Evolutionary conservation across 768 basidiomycete genomes (phyloP), one percentile per base, ranked within the genome.

Genomic region (Pisolithus marmoratus): DNA sequence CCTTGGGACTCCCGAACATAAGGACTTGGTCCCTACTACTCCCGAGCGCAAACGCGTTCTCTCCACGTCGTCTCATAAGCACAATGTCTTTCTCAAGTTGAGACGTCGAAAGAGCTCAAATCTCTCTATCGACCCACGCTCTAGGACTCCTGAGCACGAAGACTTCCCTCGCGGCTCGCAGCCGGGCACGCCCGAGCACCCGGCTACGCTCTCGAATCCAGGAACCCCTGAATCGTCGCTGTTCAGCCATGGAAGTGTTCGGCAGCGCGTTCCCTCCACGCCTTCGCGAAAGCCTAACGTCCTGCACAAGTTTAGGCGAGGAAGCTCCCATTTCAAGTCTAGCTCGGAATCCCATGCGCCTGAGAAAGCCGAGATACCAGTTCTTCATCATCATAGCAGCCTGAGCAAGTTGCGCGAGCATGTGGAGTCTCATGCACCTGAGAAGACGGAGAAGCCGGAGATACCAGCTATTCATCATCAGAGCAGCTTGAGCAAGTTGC

Each of bases 181-280:
- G 29, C 46, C 34, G 31, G 46, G 38, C 3, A 42, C 48, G 3
- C 48, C 43, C 37, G 47, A 55, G 8, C 49, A 54, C 8, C 60
- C 60, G 7, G 43, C 26, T 17, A 27, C 31, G 31, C 14, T 23
- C 20, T 47, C 46, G 12, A 38, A 53, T 8, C 54, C 56, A 1
- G 54, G 45, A 3, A 67, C 63, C 4, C 60, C 58, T 0, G 31
- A 26, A 5, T 51, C 56, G 17, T 63, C 59, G 17, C 14, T 31
- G 15, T 38, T 27, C 2, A 23, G 19, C 12, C 51, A 53, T 6
- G 57, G 53, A 23, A 24, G 40, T 4, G 43, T 54, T 17, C 65
- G 49, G 3, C 43, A 47, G 2, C 60, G 62, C n/a, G 40, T 38
- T 0, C n/a, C 54, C 8, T 61, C 59, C 14, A 47, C 19, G 8